These are phyloP conservation scores for Populus euphratica DNA, from an alignment of 345 rosid genomes.

Conservation along the genomic window DNA sequence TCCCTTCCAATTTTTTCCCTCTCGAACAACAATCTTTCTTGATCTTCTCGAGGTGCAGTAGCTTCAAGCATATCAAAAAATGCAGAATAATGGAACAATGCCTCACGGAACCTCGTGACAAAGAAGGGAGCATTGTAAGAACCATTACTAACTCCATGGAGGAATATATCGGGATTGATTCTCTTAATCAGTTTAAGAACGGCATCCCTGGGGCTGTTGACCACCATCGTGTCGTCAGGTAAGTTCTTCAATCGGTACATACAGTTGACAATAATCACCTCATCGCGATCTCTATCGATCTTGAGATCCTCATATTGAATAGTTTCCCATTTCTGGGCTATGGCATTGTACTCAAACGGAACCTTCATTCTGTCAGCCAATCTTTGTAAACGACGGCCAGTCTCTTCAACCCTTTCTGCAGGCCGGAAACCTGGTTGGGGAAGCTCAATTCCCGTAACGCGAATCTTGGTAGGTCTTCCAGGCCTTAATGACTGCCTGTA, in stretches of 20 bases:
- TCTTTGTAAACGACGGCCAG: constrained; percentile 51
- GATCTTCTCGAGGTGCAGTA: constrained; percentile 41
- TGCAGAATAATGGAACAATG: constrained; percentile 64
- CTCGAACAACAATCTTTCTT: constrained; percentile 55
- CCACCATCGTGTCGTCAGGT: constrained; percentile 58
- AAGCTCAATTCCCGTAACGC: constrained; percentile 70
- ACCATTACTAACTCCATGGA: constrained; percentile 60
- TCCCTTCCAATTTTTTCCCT: constrained; percentile 53
- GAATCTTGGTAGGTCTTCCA: constrained; percentile 56
- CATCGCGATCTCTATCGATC: constrained; percentile 45
- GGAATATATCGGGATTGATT: constrained; percentile 57
- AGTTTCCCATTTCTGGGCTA: constrained; percentile 78
- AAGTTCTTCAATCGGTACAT: constrained; percentile 47
- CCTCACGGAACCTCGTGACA: constrained; percentile 58
- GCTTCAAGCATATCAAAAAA: constrained; percentile 63
- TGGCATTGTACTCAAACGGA: constrained; percentile 51
- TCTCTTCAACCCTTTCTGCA: constrained; percentile 63
- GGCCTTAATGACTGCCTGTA: constrained; percentile 41
- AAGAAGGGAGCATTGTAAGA: constrained; percentile 71
- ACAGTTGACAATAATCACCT: constrained; percentile 59
- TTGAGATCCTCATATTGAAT: constrained; percentile 58
- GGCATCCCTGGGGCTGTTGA: constrained; percentile 54
- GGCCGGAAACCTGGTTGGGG: constrained; percentile 88
- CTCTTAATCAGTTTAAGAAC: constrained; percentile 54
- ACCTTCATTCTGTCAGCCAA: constrained; percentile 57